phyloP scores from a whole-genome alignment of 495 filamentous ascomycete genomes.

The Trichoderma gamsii region DNA sequence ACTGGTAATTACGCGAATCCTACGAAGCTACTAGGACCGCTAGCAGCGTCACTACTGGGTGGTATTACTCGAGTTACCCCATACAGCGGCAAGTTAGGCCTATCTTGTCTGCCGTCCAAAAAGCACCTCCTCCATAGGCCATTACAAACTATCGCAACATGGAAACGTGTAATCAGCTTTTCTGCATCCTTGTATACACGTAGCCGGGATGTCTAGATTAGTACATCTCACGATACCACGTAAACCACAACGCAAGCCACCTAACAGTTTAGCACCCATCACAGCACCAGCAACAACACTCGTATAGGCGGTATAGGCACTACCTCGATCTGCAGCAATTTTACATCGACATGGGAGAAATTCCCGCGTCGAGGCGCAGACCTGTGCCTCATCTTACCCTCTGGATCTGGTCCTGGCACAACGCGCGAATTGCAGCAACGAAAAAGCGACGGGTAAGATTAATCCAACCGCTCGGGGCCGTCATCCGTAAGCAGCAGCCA shows the following conservation, averaged over 20 bases:
- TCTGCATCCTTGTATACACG: too few species aligned
- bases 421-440: neutral
- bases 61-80: too few species aligned
- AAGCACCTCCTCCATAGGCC: too few species aligned
- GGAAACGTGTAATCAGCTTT: too few species aligned
- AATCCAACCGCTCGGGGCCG: neutral
- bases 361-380: neutral
- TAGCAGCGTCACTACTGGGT: too few species aligned
- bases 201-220: too few species aligned
- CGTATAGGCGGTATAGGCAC: neutral
- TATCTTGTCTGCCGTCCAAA: too few species aligned
- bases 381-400: neutral
- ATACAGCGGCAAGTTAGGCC: too few species aligned
- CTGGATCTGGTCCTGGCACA: neutral
- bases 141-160: too few species aligned
- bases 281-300: neutral
- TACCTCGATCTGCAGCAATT: neutral
- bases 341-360: neutral
- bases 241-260: constrained; percentile 4
- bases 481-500: neutral
- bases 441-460: neutral
- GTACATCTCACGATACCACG: neutral
- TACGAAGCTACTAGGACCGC: too few species aligned
- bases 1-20: too few species aligned
- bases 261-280: neutral